A percentile compares a stretch with the other conserved stretches of the same genome.
Evolutionary conservation across 1,284 basidiomycete genomes (phyloP).

Genomic region (Filobasidium uniguttulatum): DNA sequence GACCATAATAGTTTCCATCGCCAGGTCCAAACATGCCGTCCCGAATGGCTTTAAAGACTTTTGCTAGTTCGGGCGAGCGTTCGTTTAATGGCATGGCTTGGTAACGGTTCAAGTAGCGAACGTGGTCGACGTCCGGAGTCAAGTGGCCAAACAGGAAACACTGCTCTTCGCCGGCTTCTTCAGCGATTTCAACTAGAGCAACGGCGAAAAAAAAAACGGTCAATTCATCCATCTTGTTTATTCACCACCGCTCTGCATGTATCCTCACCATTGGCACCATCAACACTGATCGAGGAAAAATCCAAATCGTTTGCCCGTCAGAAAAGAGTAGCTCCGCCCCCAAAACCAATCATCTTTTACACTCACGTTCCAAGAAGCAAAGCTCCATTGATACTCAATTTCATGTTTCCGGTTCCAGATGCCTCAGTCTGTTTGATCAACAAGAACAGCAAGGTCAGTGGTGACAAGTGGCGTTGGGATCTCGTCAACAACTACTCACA

Average conservation of each 20-base stretch:
- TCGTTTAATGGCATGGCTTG: slow-evolving; percentile 62
- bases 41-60: slow-evolving; percentile 50
- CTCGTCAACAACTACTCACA: slow-evolving; percentile 33
- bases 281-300: slow-evolving; percentile 37
- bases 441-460: not conserved
- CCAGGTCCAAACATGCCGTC: slow-evolving; percentile 63
- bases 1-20: slow-evolving; percentile 46
- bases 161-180: slow-evolving; percentile 55
- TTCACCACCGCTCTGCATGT: no score
- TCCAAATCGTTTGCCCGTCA: slow-evolving; percentile 28
- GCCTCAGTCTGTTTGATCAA: slow-evolving; percentile 28
- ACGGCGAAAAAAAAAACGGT: not conserved
- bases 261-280: slow-evolving; percentile 63
- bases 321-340: slow-evolving; percentile 21
- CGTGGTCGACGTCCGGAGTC: slow-evolving; percentile 50
- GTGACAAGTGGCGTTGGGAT: not conserved
- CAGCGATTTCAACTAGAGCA: slow-evolving; percentile 53
- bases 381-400: slow-evolving; percentile 62
- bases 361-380: slow-evolving; percentile 45
- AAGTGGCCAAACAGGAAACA: slow-evolving; percentile 37
- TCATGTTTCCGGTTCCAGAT: slow-evolving; percentile 85
- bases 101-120: slow-evolving; percentile 69
- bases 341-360: not conserved
- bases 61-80: slow-evolving; percentile 62
- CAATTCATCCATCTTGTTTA: no score